Percentiles rank a stretch among this genome's conserved stretches.
phyloP scores from a whole-genome alignment of 768 basidiomycete genomes.

The Leccinum aurantiacum region DNA sequence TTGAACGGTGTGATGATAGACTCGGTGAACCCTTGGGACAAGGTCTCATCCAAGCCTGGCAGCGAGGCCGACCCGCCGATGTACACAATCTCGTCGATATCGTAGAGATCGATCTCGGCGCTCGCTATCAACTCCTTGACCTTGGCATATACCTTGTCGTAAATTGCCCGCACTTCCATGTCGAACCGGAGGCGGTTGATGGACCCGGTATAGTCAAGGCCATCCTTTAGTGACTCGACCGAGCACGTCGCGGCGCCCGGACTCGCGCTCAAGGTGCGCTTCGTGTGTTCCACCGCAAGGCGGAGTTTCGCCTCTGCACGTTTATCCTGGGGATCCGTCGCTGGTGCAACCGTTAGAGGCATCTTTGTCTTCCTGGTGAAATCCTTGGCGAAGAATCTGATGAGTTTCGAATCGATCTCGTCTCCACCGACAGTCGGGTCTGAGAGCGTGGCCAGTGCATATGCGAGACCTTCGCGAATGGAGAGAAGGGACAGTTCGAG shows the following conservation, averaged over 20 bases:
- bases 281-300: conserved; percentile 92
- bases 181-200: conserved; percentile 60
- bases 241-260: conserved; percentile 87
- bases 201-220: conserved; percentile 81
- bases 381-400: conserved; percentile 91
- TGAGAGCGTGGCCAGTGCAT: conserved; percentile 56
- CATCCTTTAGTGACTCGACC: conserved; percentile 93
- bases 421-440: conserved; percentile 56
- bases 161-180: conserved; percentile 59
- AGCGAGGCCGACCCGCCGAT: conserved; percentile 74
- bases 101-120: conserved; percentile 57
- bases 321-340: conserved; percentile 58
- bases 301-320: conserved; percentile 93
- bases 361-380: conserved; percentile 96
- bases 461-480: conserved; percentile 71
- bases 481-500: conserved; percentile 69
- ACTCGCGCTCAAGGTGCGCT: conserved; percentile 86
- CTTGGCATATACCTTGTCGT: conserved; percentile 52
- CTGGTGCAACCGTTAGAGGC: conserved; percentile 61
- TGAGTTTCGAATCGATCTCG: conserved; percentile 75
- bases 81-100: conserved; percentile 79
- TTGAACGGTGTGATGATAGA: conserved; percentile 65
- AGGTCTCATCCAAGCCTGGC: conserved; percentile 69
- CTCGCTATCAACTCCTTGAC: conserved; percentile 52
- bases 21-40: conserved; percentile 56